Evolutionary conservation across 805 yeast genomes (phyloP), one percentile per base, ranked within the genome.

Genomic region (Candida alai): DNA sequence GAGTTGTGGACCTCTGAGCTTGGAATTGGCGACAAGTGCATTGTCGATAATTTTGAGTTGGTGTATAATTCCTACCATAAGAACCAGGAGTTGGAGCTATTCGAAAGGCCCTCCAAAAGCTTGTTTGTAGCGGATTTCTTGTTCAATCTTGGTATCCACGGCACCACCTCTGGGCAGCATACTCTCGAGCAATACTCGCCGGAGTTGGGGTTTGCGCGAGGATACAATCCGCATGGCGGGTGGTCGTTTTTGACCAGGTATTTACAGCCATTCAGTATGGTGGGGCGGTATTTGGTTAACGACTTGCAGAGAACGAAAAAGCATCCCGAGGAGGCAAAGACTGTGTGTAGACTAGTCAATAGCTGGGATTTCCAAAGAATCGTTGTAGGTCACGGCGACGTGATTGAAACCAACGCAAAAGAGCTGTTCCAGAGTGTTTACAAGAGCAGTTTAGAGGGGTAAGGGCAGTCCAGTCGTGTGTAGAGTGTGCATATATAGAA

Each of bases 51-150:
- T 36, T 66, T 78, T 36, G 71, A 76, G 46, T 74, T 79, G 37
- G 67, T 76, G 5, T 80, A 64, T 47, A 48, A 79, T 32, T 80
- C 82, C 6, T 52, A 58, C 4, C 81, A 76, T 45, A 51, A 43
- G 11, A 80, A 80, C 52, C 65, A 70, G 48, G 88, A 81, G 49
- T 52, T 81, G 34, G 68, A 74, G 3, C 47, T 73, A 43, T 72
- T 52, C 47, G 76, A 75, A 48, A 62, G 59, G 27, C 49, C 52
- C 9, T 58, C 76, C 24, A 69, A 69, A 50, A 62, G 74, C 1
- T 46, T 80, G 12, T 61, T 73, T 38, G 75, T 69, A 43, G 87
- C 78, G 6, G 86, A 81, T 51, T 48, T 79, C 37, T 45, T 80
- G 21, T 73, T 80, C 58, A 77, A 78, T 48, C 58, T 79, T 42